A percentile compares a stretch with the other conserved stretches of the same genome.
Evolutionary conservation across 495 filamentous ascomycete species (phyloP).

Genomic region (Aspergillus steynii): DNA sequence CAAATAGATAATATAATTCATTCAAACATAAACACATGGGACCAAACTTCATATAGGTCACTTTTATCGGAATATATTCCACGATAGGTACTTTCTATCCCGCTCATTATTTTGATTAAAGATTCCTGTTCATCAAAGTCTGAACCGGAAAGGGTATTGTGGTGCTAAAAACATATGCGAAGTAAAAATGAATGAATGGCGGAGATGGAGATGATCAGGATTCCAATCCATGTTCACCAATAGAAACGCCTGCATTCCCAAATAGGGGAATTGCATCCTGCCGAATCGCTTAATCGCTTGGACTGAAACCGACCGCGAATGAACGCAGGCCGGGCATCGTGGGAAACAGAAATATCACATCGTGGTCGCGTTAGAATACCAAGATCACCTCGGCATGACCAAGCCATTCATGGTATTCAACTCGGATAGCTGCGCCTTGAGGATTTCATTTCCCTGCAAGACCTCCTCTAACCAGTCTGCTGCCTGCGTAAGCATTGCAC

Average conservation of each 20-base stretch:
- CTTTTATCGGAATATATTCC: neutral
- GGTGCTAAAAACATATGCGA: neutral
- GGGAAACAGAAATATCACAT: constrained; percentile 17
- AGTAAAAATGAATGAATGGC: neutral
- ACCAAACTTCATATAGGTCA: neutral
- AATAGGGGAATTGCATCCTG: neutral
- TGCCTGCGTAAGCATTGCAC: constrained; percentile 67
- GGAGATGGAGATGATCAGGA: neutral
- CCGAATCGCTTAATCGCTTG: neutral
- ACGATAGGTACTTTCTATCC: neutral
- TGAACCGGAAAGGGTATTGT: neutral
- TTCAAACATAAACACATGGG: neutral
- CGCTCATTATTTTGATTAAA: neutral
- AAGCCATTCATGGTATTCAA: constrained; percentile 45
- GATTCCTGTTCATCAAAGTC: neutral
- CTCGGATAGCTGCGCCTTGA: constrained; percentile 47
- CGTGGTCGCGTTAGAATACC: constrained; percentile 24
- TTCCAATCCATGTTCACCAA: neutral
- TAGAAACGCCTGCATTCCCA: neutral
- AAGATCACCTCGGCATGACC: constrained; percentile 41
- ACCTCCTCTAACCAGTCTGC: constrained; percentile 74
- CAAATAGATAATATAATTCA: neutral
- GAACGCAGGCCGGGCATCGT: neutral
- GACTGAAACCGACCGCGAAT: neutral
- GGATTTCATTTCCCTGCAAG: constrained; percentile 61